Evolutionary conservation across 1,284 basidiomycete genomes (phyloP).

Genomic region (Trametes pubescens): DNA sequence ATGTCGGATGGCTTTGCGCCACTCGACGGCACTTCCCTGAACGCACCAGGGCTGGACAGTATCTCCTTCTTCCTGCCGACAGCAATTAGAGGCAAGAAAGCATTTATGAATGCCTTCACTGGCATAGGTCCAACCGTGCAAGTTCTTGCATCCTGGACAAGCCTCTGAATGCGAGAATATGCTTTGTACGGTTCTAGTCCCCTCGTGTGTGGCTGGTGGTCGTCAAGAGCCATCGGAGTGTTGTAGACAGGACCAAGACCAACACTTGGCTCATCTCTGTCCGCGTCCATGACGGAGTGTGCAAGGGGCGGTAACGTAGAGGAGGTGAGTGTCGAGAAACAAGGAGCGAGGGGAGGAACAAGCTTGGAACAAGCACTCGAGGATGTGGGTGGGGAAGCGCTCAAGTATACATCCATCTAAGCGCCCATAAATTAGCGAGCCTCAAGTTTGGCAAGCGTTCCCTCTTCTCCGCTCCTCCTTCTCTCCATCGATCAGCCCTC

Average conservation of each 20-base stretch:
- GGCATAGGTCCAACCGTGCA: conserved; percentile 13
- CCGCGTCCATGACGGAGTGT: too few species aligned
- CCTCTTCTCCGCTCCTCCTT: neutral
- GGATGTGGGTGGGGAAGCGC: too few species aligned
- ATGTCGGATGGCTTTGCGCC: neutral
- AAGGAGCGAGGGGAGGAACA: too few species aligned
- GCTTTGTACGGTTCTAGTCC: neutral
- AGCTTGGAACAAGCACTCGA: too few species aligned
- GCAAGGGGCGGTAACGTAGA: too few species aligned
- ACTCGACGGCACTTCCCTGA: neutral
- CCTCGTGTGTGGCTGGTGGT: neutral
- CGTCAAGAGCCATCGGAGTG: conserved; percentile 8
- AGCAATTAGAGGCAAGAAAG: neutral
- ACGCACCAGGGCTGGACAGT: conserved; percentile 4
- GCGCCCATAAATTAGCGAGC: neutral
- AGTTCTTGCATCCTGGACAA: neutral
- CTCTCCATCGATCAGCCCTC: conserved; percentile 1
- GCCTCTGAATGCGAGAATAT: neutral
- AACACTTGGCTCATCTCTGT: too few species aligned
- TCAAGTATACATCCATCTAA: neutral
- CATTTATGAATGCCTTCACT: neutral
- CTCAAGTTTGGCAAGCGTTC: neutral
- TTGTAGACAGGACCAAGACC: neutral
- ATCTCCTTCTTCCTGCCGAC: neutral
- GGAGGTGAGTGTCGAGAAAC: too few species aligned